Conservation (phyloP, 2,329 filamentous ascomycete genomes). For the Metarhizium brunneum region DNA sequence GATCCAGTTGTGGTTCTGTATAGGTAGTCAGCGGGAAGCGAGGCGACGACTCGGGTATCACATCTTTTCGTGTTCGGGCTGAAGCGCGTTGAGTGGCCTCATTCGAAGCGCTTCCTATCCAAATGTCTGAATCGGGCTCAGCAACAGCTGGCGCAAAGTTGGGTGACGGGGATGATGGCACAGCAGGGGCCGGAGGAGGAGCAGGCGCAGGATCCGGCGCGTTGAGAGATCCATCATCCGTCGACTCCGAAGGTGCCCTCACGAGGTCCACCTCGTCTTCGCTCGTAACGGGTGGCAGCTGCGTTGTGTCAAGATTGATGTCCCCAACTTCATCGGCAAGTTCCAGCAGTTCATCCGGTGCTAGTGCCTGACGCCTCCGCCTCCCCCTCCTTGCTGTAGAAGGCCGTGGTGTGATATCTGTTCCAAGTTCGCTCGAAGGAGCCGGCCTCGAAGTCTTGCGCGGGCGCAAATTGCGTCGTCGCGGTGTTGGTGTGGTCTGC, state of each 20-base stretch:
- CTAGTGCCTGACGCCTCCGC: slow-evolving; percentile 14
- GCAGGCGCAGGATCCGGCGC: neutral
- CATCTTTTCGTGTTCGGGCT: neutral
- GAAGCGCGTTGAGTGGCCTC: slow-evolving; percentile 25
- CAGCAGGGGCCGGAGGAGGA: neutral
- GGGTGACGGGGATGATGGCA: slow-evolving; percentile 5
- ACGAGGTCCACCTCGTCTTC: slow-evolving; percentile 22
- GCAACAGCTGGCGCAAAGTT: neutral
- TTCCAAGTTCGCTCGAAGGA: slow-evolving; percentile 15
- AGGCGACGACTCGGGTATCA: slow-evolving; percentile 7
- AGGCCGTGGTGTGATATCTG: slow-evolving; percentile 9
- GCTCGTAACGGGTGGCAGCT: slow-evolving; percentile 9
- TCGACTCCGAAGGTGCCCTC: slow-evolving; percentile 12
- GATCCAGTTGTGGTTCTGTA: neutral
- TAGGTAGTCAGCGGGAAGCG: slow-evolving; percentile 1
- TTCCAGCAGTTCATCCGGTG: slow-evolving; percentile 17
- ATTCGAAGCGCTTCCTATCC: slow-evolving; percentile 33
- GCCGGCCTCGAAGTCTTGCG: slow-evolving; percentile 18
- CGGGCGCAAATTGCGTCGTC: slow-evolving; percentile 18
- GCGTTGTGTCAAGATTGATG: slow-evolving; percentile 8
- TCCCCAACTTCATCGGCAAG: slow-evolving; percentile 13
- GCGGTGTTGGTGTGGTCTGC: slow-evolving; percentile 22
- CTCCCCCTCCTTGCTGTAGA: slow-evolving; percentile 9
- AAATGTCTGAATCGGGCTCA: slow-evolving; percentile 32
- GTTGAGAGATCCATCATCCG: slow-evolving; percentile 1